Evolutionary conservation across 352 stramenopile species (phyloP).

Genomic region (Pythium aquatile): DNA sequence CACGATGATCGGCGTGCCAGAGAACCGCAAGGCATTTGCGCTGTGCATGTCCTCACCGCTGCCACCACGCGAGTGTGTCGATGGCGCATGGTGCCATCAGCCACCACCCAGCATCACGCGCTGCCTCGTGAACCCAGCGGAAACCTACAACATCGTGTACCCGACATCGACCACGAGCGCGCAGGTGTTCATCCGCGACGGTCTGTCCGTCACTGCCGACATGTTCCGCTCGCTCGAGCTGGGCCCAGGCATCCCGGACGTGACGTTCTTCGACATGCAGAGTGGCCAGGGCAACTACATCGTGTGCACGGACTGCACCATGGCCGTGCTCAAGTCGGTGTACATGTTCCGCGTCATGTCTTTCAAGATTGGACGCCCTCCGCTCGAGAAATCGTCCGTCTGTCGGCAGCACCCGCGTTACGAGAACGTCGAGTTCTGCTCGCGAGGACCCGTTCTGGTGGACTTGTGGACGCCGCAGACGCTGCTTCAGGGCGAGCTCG

Average conservation of each 20-base stretch:
- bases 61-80: slow-evolving; percentile 4
- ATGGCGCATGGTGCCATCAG: background rate
- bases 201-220: background rate
- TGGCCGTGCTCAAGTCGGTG: slow-evolving; percentile 5
- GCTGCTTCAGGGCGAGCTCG: slow-evolving; percentile 4
- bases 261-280: slow-evolving; percentile 16
- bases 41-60: slow-evolving; percentile 7
- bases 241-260: background rate
- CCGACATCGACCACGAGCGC: background rate
- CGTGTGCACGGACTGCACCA: slow-evolving; percentile 15
- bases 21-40: background rate
- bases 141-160: slow-evolving; percentile 3
- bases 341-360: slow-evolving; percentile 14
- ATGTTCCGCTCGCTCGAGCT: slow-evolving; percentile 16
- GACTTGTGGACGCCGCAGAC: slow-evolving; percentile 11
- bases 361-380: slow-evolving; percentile 11
- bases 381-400: background rate
- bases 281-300: slow-evolving; percentile 10
- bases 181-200: background rate
- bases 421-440: slow-evolving; percentile 12
- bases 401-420: slow-evolving; percentile 5
- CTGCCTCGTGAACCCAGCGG: slow-evolving; percentile 3
- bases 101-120: slow-evolving; percentile 1
- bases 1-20: background rate
- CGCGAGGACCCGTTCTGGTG: background rate